These are phyloP conservation scores for Xylaria curta DNA, from an alignment of 495 filamentous ascomycete genomes.

Conservation along the genomic window DNA sequence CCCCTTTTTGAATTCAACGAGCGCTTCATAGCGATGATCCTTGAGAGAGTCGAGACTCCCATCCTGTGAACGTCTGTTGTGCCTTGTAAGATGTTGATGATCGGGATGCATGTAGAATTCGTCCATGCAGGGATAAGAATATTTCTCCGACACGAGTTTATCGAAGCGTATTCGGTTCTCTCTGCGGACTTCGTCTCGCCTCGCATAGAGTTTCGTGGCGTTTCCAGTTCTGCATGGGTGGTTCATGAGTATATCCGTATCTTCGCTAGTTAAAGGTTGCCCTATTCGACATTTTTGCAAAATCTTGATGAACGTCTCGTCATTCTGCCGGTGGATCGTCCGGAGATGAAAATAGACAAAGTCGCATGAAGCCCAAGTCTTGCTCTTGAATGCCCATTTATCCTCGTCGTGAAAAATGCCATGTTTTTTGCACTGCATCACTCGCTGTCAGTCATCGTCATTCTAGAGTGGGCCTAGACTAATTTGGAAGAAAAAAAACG, in stretches of 20 bases:
- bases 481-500: background rate
- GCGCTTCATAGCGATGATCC: conserved; percentile 59
- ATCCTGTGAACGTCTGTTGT: conserved; percentile 66
- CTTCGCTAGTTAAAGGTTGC: conserved; percentile 37
- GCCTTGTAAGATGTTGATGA: conserved; percentile 59
- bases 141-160: conserved; percentile 41
- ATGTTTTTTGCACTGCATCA: conserved; percentile 34
- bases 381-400: conserved; percentile 49
- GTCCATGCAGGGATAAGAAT: conserved; percentile 74
- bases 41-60: conserved; percentile 60
- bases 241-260: conserved; percentile 54
- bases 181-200: conserved; percentile 45
- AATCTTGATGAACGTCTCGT: conserved; percentile 55
- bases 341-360: conserved; percentile 52
- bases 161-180: conserved; percentile 49
- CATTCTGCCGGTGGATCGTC: conserved; percentile 60
- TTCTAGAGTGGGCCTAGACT: too few species aligned
- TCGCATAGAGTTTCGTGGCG: conserved; percentile 56
- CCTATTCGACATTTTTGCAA: conserved; percentile 60
- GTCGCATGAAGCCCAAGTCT: conserved; percentile 45
- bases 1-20: conserved; percentile 78
- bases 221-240: conserved; percentile 49
- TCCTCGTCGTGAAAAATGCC: conserved; percentile 43
- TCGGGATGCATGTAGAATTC: conserved; percentile 71
- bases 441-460: conserved; percentile 3